Evolutionary conservation across 257 asterid species (phyloP).

Genomic region (Leonotis leonurus): DNA sequence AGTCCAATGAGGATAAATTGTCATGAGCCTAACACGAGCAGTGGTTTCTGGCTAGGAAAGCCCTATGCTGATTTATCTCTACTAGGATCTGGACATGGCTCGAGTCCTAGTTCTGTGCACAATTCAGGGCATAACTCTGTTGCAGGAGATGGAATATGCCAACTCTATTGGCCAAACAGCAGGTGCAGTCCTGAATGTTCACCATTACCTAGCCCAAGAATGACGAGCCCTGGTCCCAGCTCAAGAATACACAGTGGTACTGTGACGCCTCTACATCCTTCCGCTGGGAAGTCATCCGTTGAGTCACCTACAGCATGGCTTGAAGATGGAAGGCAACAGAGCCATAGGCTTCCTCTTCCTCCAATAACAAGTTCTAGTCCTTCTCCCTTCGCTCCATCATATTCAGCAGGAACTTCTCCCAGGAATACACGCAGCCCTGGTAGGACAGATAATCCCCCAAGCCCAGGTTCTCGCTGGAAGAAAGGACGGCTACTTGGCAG

Average conservation of each 20-base stretch:
- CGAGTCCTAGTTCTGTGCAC: conserved; percentile 33
- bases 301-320: conserved; percentile 22
- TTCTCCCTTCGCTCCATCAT: conserved; percentile 23
- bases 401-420: conserved; percentile 36
- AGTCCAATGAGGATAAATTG: conserved; percentile 34
- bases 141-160: conserved; percentile 34
- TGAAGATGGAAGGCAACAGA: conserved; percentile 37
- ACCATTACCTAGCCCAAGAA: conserved; percentile 40
- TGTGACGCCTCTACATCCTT: conserved; percentile 30
- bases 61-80: conserved; percentile 21
- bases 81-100: conserved; percentile 27
- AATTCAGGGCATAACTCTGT: conserved; percentile 32
- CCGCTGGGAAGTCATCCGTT: conserved; percentile 16
- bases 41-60: conserved; percentile 26
- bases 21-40: conserved; percentile 21
- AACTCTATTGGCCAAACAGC: conserved; percentile 34
- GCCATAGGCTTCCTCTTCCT: conserved; percentile 41
- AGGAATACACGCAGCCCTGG: conserved; percentile 30
- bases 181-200: conserved; percentile 41
- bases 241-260: conserved; percentile 40
- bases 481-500: conserved; percentile 60
- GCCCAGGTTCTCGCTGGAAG: conserved; percentile 47
- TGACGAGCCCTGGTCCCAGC: conserved; percentile 35
- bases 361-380: conserved; percentile 23
- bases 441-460: conserved; percentile 26